Conservation (phyloP, 202 grass and related monocot genomes). For the Eragrostis tef region DNA sequence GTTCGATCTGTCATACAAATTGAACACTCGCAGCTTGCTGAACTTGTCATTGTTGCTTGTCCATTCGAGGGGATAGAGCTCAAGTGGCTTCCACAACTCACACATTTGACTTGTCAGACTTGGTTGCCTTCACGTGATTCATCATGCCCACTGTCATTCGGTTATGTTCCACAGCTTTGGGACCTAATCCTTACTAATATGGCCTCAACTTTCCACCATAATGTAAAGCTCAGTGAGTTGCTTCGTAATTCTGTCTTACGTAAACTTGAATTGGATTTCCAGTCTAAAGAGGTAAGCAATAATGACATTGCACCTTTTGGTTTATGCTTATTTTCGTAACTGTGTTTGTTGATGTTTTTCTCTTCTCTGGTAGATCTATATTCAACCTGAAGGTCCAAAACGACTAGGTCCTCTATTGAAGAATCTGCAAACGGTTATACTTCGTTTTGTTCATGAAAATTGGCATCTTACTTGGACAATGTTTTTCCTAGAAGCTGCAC, state of each 20-base stretch:
- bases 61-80: background rate
- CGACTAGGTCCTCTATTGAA: background rate
- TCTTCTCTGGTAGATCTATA: no score
- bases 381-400: constrained; percentile 3
- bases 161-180: constrained; percentile 6
- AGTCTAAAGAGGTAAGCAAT: no score
- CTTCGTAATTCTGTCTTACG: background rate
- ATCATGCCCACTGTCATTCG: background rate
- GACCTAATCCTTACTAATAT: background rate
- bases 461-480: background rate
- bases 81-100: constrained; percentile 5
- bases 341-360: no score
- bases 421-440: background rate
- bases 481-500: constrained; percentile 4
- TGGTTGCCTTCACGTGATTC: background rate
- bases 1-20: background rate
- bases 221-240: background rate
- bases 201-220: no score
- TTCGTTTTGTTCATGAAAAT: background rate
- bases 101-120: background rate
- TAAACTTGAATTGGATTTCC: constrained; percentile 12
- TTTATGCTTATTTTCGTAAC: no score
- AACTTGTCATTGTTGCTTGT: no score
- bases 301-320: no score
- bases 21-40: no score